phyloP scores from a whole-genome alignment of 169 alveolate species.

The Eimeria sp. region DNA sequence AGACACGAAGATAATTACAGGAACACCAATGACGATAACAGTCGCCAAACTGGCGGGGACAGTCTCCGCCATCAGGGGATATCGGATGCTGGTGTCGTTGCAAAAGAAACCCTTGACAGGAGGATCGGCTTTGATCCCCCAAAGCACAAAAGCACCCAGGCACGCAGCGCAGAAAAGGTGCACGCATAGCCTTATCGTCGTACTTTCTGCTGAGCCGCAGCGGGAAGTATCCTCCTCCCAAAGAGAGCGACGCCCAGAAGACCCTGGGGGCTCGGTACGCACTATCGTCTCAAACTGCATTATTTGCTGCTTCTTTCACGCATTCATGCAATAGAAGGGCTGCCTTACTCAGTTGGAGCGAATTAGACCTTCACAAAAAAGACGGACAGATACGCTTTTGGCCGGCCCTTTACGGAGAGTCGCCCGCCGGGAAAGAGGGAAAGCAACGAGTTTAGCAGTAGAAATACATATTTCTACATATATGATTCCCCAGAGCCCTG shows the following conservation, averaged over 20 bases:
- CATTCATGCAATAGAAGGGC: neutral
- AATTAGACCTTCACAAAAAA: neutral
- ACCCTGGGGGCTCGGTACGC: neutral
- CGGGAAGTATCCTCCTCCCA: slow-evolving; percentile 1
- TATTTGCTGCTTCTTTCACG: neutral
- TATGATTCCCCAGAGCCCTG: neutral
- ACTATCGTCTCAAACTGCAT: slow-evolving; percentile 17
- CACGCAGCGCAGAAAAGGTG: slow-evolving; percentile 34
- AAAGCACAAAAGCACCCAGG: slow-evolving; percentile 52
- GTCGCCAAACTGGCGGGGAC: slow-evolving; percentile 76
- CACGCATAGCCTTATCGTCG: slow-evolving; percentile 4
- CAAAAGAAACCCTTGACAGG: slow-evolving; percentile 66
- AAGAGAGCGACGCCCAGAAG: slow-evolving; percentile 1
- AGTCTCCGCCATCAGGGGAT: slow-evolving; percentile 74
- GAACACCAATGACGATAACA: slow-evolving; percentile 46
- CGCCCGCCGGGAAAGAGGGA: neutral
- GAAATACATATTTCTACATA: neutral
- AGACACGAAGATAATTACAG: neutral
- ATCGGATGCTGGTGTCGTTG: slow-evolving; percentile 79
- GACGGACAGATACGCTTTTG: neutral
- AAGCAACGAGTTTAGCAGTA: neutral
- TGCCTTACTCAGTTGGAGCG: neutral
- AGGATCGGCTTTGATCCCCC: slow-evolving; percentile 61
- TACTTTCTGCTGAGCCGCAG: neutral
- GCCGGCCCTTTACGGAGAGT: neutral